Percentiles rank a stretch among this genome's conserved stretches.
Conservation (phyloP, 306 rosid species). For the Prosopis cineraria region DNA sequence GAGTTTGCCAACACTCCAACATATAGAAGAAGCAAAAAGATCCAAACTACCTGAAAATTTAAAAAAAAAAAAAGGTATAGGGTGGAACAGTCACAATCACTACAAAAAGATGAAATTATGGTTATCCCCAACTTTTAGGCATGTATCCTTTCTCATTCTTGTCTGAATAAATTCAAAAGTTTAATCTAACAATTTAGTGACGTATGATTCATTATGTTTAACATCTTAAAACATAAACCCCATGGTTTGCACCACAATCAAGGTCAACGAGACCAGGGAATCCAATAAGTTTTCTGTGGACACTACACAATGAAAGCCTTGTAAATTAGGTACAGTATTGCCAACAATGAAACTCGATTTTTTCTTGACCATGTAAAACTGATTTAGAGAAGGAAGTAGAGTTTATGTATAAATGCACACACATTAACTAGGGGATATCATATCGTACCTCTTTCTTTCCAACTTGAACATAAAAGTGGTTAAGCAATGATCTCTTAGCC, state of each 20-base stretch:
- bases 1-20: background rate
- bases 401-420: background rate
- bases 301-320: conserved; percentile 14
- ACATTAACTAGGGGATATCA: conserved; percentile 22
- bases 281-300: conserved; percentile 21
- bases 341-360: background rate
- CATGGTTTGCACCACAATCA: background rate
- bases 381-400: conserved; percentile 6
- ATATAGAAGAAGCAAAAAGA: background rate
- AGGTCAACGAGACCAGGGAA: background rate
- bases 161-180: conserved; percentile 19
- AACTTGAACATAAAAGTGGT: conserved; percentile 76
- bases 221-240: conserved; percentile 11
- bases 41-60: background rate
- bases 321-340: conserved; percentile 14
- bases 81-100: background rate
- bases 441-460: conserved; percentile 87
- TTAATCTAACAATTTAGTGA: conserved; percentile 3
- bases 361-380: conserved; percentile 10
- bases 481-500: conserved; percentile 92
- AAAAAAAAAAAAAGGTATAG: background rate
- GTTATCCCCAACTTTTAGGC: background rate
- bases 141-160: background rate
- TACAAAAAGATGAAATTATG: background rate
- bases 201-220: conserved; percentile 1